phyloP scores from a whole-genome alignment of 2,329 filamentous ascomycete genomes.

The Colletotrichum lindemuthianum region DNA sequence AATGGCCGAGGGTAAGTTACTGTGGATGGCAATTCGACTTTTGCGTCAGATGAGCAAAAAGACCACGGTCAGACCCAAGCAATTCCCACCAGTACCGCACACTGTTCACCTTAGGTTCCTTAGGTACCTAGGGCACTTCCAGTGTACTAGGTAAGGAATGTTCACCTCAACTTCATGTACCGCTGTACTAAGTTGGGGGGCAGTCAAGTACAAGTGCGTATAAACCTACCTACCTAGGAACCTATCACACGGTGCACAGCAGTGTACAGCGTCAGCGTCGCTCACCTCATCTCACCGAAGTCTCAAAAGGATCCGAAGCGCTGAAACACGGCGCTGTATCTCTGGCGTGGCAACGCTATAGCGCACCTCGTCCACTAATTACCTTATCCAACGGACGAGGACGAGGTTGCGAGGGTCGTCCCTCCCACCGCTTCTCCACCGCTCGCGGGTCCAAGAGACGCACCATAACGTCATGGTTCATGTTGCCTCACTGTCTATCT shows the following conservation, averaged over 20 bases:
- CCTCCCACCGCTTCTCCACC: slow-evolving; percentile 4
- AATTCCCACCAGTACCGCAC: too few relatives aligned
- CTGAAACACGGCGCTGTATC: slow-evolving; percentile 27
- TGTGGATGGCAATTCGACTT: not conserved
- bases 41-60: too few relatives aligned
- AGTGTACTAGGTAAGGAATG: too few relatives aligned
- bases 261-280: too few relatives aligned
- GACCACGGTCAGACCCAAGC: too few relatives aligned
- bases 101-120: too few relatives aligned
- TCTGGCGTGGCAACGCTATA: slow-evolving; percentile 13
- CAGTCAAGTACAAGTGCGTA: too few relatives aligned
- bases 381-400: slow-evolving; percentile 4
- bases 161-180: too few relatives aligned
- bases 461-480: slow-evolving; percentile 32
- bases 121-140: not conserved
- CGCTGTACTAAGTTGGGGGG: too few relatives aligned
- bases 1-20: slow-evolving; percentile 8
- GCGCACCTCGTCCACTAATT: not conserved
- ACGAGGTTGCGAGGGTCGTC: slow-evolving; percentile 12
- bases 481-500: not conserved
- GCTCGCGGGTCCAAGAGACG: slow-evolving; percentile 13
- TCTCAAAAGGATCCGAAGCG: not conserved
- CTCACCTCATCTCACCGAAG: too few relatives aligned
- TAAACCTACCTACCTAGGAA: too few relatives aligned
- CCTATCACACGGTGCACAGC: too few relatives aligned